Base-by-base conservation (phyloP, 192 early-diverging fungal species). In the Coemansia sp. region DNA sequence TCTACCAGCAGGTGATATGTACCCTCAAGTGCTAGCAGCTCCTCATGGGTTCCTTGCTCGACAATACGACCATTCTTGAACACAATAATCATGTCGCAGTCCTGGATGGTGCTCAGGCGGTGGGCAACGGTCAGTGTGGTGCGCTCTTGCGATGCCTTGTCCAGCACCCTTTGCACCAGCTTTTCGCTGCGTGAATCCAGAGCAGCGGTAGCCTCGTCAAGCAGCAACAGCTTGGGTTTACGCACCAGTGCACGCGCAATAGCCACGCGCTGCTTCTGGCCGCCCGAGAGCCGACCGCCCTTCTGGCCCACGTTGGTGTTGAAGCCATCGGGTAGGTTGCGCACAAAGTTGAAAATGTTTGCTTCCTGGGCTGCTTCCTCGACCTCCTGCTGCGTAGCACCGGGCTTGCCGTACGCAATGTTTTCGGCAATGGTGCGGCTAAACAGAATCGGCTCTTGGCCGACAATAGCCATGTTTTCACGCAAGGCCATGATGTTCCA, bases 391-490 rank as follows among this genome's bases (percentile, higher is more conserved):
- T 83, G 67, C 5, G 89, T 77, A 0, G 80, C 81, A 10, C 54
- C 64, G 7, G 84, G 83, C 0, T 81, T 62, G 28, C 86, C 88
- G 65, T 91, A 95, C 6, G 77, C 78, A 52, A 98, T 94, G 82
- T 98, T 98, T 11, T 96, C 93, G 29, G 81, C 82, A 63, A 98
- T 89, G 25, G 86, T 82, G 71, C 90, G 71, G 80, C 93, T 90
- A 64, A 96, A 96, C 32, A 98, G 69, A 28, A 91, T 84, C 2
- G 95, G 95, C 77, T 96, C 94, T 71, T 98, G 95, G 21, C 88
- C 87, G 9, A 98, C 95, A 21, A 98, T 76, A 10, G 91, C 88
- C 80, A 94, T 73, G 54, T 84, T 84, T 22, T 63, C 38, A 54
- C 95, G 87, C 18, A 96, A 78, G 29, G 86, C 82, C 28, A 60